Percentiles rank a stretch among this genome's conserved stretches.
Evolutionary conservation across 805 yeast genomes (phyloP).

Genomic region (Ogataea nitratoaversa): DNA sequence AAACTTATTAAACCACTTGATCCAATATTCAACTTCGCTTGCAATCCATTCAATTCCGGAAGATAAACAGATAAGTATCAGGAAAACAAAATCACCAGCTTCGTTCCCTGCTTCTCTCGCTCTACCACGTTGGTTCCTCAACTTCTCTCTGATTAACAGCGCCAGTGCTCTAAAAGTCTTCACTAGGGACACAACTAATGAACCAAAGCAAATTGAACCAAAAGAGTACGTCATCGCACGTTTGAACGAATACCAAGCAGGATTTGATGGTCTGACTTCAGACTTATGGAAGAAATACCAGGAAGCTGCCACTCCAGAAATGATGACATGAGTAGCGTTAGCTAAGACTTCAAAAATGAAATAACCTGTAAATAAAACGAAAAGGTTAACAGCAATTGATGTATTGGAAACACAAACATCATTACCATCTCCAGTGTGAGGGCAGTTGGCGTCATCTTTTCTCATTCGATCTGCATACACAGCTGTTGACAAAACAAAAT

Average conservation of each 20-base stretch:
- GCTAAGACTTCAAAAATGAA: constrained; percentile 78
- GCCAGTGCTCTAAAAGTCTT: constrained; percentile 59
- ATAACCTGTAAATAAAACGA: constrained; percentile 77
- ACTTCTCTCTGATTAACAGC: constrained; percentile 41
- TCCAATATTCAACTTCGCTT: constrained; percentile 34
- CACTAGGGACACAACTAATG: constrained; percentile 67
- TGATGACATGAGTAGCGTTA: constrained; percentile 75
- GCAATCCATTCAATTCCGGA: constrained; percentile 67
- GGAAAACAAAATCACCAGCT: constrained; percentile 45
- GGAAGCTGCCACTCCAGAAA: constrained; percentile 81
- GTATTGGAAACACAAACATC: constrained; percentile 29
- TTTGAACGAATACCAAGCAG: constrained; percentile 73
- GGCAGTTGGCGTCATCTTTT: constrained; percentile 52
- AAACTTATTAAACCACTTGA: constrained; percentile 82
- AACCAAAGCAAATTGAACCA: constrained; percentile 86
- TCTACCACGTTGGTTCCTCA: constrained; percentile 24
- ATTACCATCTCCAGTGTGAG: constrained; percentile 25
- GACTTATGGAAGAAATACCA: constrained; percentile 70
- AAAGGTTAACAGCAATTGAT: constrained; percentile 37
- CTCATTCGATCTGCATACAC: constrained; percentile 21
- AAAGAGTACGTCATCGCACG: constrained; percentile 82
- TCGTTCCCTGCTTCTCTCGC: constrained; percentile 47
- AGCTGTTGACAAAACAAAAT: constrained; percentile 64
- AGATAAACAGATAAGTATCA: constrained; percentile 39
- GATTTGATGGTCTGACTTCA: constrained; percentile 64